Base-by-base conservation (phyloP, 2,329 filamentous ascomycete genomes). In the Escovopsis weberi region DNA sequence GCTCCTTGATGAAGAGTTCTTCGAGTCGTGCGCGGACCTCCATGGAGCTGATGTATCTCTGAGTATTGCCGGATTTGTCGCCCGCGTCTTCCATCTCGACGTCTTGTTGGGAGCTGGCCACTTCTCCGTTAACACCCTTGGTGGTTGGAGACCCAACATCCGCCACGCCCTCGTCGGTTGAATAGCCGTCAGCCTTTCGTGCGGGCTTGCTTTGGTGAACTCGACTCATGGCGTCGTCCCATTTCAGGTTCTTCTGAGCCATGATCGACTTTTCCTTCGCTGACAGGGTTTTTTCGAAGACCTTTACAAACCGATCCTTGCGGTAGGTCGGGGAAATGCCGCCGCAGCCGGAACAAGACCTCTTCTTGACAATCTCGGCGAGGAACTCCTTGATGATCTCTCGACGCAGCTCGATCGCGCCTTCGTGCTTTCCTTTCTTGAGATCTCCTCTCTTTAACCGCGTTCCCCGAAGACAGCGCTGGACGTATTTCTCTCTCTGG, bases 261-360 rank as follows among this genome's bases (percentile, higher is more conserved):
- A 94, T 94, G 47, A 81, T 78, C 36, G 78, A 73, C 57, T 79
- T 78, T 33, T 91, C 79, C 59, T 93, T 94, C 38, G 72, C 63
- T 38, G 72, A 75, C 44, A 95, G 65, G 2, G 82, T 69, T 56
- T 84, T 91, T 57, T 89, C 81, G 61, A 96, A 98, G 42, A 98
- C 87, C 62, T 96, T 98, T 56, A 88, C 82, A 54, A 79, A 91
- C 37, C 82, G 75, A 55, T 98, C 89, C 59, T 94, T 95, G 52
- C 89, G 80, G 62, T 85, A 96, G 2, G 70, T 69, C 10, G 87
- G 88, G 12, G 83, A 88, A 47, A 91, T 76, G 26, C 82, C 83
- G 40, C 67, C 64, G 51, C 75, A 80, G 43, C 64, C 70, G 38
- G 67, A 68, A 63, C 91, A 98, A 54, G 74, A 75, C 53, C 79